Conservation (phyloP, 179 eudicot species). For the Gypsophila paniculata region DNA sequence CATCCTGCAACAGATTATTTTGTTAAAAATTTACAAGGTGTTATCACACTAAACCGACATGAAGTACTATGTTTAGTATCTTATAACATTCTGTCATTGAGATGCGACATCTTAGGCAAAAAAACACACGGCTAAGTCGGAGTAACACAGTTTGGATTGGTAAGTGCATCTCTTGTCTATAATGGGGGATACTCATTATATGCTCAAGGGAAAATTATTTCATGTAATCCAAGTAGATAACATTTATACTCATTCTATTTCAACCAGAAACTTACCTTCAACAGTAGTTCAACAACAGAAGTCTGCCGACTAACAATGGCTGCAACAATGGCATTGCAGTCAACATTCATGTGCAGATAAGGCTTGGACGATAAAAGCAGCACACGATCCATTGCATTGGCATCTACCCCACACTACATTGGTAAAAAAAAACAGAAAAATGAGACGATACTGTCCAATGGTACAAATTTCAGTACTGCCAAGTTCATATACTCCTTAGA, state of each 20-base stretch:
- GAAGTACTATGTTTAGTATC: no score
- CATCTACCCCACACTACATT: conserved; percentile 56
- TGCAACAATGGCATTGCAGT: conserved; percentile 59
- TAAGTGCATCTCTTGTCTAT: no score
- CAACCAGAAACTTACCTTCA: conserved; percentile 35
- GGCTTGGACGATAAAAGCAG: conserved; percentile 61
- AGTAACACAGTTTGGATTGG: no score
- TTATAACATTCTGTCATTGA: no score
- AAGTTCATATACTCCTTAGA: no score
- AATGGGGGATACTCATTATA: not conserved
- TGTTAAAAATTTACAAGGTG: not conserved
- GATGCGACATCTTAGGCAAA: no score
- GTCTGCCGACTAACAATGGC: conserved; percentile 54
- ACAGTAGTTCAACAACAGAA: conserved; percentile 41
- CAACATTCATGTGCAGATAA: conserved; percentile 49
- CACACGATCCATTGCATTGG: conserved; percentile 51
- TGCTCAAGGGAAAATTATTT: not conserved
- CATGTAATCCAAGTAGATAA: no score
- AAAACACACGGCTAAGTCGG: no score
- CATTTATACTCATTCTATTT: not conserved
- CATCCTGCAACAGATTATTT: conserved; percentile 27
- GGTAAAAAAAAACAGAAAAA: not conserved
- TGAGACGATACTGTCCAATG: not conserved
- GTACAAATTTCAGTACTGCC: no score
- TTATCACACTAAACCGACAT: no score